Evolutionary conservation across 441 rosid genomes (phyloP), one percentile per base, ranked within the genome.

Genomic region (Francoa sonchifolia): DNA sequence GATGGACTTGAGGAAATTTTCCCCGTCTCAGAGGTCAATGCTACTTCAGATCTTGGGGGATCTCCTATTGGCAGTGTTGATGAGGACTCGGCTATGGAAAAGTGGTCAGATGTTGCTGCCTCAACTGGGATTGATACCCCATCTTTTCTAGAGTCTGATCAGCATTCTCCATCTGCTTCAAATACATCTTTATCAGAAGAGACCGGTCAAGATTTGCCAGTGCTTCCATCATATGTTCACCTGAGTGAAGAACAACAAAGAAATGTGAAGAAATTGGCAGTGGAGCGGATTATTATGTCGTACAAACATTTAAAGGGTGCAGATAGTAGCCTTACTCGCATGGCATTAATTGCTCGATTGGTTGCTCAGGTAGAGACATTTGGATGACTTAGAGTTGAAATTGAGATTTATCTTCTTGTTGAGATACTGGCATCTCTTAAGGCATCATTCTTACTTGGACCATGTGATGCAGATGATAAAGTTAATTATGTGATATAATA

Each of bases 291-390:
- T 41, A 62, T 89, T 57, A 74, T 72, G 47, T 77, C 96, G 33
- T 72, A 70, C 76, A 71, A 66, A 67, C 71, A 57, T 67, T 63
- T 77, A 14, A 44, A 61, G 49, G 79, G 75, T 52, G 55, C 66
- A 30, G 82, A 74, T 54, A 73, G 59, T 65, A 68, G 61, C 52
- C 53, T 54, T 59, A 75, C 52, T 15, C 70, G 74, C 46, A 77
- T 82, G 80, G 72, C 76, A 23, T 64, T 93, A 58, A 79, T 93
- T 67, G 76, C 99, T 47, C 80, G 96, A 42, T 68, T 93, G 63
- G 77, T 74, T 56, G 87, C 94, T 58, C 83, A 80, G 93, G 99
- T 82, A 64, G 53, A 57, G 45, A 26, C 35, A 15, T 48, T 42
- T 43, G 23, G 3, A 37, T 19, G 30, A 19, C 26, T 15, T 33